phyloP scores from a whole-genome alignment of 441 rosid species.

The Jatropha podagrica region DNA sequence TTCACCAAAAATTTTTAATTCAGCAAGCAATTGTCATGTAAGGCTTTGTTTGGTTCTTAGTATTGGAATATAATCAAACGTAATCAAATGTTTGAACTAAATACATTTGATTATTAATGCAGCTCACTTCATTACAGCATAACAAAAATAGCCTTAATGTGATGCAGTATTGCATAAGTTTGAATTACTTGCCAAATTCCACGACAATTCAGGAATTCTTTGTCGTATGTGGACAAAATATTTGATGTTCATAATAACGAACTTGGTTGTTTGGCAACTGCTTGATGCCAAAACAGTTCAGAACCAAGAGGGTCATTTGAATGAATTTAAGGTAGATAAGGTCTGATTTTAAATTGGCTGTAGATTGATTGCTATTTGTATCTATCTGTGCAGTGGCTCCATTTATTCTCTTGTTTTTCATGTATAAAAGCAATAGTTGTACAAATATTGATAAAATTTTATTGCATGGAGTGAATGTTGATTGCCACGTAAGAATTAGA shows the following conservation, averaged over 20 bases:
- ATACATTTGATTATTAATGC: no score
- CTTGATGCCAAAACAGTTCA: background rate
- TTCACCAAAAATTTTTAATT: background rate
- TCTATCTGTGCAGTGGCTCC: background rate
- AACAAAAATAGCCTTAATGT: no score
- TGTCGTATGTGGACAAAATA: background rate
- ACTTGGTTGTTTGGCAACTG: background rate
- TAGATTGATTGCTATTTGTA: background rate
- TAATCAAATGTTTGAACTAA: no score
- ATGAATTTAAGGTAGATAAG: no score
- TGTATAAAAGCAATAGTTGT: background rate
- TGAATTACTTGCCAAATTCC: background rate
- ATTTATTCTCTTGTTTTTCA: background rate
- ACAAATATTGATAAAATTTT: background rate
- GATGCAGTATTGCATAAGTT: background rate
- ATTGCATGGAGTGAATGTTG: background rate
- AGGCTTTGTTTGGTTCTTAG: background rate
- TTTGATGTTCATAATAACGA: background rate
- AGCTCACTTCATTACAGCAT: no score
- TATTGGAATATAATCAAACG: no score
- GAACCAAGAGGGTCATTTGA: background rate
- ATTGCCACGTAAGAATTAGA: background rate
- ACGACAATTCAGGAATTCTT: background rate
- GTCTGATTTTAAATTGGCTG: no score
- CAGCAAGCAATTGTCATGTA: background rate